phyloP scores from a whole-genome alignment of 768 basidiomycete genomes.

The Pisolithus sp. region DNA sequence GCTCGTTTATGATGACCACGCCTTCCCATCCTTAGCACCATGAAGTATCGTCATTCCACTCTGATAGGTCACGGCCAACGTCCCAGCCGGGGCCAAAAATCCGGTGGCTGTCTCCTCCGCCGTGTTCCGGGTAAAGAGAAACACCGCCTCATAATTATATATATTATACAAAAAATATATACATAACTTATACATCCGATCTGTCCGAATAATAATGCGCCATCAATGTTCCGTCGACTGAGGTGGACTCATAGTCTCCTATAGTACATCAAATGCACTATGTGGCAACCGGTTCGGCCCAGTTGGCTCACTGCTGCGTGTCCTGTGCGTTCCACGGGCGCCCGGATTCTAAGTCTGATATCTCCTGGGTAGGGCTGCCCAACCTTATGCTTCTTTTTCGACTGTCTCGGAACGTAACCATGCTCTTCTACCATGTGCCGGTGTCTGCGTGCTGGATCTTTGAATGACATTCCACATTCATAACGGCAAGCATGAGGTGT shows the following conservation, averaged over 20 bases:
- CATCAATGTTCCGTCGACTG: background rate
- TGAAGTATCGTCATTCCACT: no score
- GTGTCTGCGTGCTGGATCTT: constrained; percentile 59
- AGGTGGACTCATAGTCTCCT: background rate
- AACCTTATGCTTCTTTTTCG: constrained; percentile 39
- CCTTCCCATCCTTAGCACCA: background rate
- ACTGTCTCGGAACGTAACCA: constrained; percentile 42
- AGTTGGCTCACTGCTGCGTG: constrained; percentile 18
- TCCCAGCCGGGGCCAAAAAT: no score
- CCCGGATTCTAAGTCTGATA: constrained; percentile 18
- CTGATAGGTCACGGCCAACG: no score
- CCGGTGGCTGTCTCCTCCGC: background rate
- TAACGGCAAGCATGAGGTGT: constrained; percentile 49
- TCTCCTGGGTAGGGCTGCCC: constrained; percentile 24
- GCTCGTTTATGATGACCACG: background rate
- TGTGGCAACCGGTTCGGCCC: constrained; percentile 4
- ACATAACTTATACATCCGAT: background rate
- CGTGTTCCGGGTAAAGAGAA: background rate
- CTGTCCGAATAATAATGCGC: background rate
- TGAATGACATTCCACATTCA: constrained; percentile 48
- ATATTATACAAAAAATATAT: background rate
- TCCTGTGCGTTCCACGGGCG: constrained; percentile 28
- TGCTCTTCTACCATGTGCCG: constrained; percentile 51
- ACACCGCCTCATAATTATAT: background rate
- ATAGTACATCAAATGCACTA: background rate